Conservation (phyloP, 2,329 filamentous ascomycete genomes). For the Seiridium unicorne region DNA sequence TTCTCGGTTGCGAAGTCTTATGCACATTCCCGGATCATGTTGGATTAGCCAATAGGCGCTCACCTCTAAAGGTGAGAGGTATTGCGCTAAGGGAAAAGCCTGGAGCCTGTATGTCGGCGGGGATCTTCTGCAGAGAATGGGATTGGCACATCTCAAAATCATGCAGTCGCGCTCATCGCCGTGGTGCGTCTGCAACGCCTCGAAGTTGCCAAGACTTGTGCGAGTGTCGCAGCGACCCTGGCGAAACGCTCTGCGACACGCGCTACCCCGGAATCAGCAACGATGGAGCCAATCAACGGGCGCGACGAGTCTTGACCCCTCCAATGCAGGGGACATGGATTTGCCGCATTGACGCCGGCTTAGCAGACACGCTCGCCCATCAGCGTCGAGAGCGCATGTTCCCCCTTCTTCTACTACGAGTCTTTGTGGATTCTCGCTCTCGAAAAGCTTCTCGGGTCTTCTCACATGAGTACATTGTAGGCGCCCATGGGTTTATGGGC, state of each 20-base stretch:
- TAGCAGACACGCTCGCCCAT: neutral
- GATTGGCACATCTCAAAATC: neutral
- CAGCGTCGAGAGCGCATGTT: neutral
- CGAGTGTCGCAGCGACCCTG: slow-evolving; percentile 11
- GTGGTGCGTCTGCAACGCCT: neutral
- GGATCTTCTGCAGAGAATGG: neutral
- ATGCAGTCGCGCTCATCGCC: too few relatives aligned
- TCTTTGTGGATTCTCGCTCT: neutral
- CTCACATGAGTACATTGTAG: neutral
- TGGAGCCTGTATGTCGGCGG: neutral
- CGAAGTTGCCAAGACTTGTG: slow-evolving; percentile 9
- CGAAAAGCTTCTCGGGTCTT: neutral
- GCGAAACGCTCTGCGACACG: slow-evolving; percentile 12
- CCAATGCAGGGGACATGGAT: neutral
- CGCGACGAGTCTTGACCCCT: neutral
- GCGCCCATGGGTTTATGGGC: neutral
- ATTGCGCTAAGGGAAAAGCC: neutral
- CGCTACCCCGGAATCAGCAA: neutral
- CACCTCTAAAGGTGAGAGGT: too few relatives aligned
- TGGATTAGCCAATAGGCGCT: too few relatives aligned
- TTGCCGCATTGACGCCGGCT: slow-evolving; percentile 8
- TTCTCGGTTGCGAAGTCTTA: too few relatives aligned
- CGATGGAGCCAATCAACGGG: neutral
- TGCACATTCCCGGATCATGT: too few relatives aligned
- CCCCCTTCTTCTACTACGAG: neutral